These are phyloP conservation scores for Phytopythium delawarense DNA, from an alignment of 352 stramenopile species.

Conservation along the genomic window DNA sequence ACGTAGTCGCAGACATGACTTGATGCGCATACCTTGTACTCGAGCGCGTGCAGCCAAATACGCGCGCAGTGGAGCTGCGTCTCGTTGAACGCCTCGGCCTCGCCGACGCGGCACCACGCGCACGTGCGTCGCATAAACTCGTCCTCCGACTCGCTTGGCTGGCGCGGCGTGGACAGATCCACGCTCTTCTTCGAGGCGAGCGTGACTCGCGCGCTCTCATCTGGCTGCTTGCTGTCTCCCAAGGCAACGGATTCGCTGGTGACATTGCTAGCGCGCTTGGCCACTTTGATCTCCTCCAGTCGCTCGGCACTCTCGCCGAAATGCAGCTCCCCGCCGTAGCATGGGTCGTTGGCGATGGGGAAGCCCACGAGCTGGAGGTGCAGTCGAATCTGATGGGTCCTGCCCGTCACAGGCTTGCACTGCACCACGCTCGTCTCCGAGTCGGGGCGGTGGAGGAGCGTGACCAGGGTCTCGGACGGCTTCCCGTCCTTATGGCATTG, in stretches of 20 bases:
- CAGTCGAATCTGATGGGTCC: slow-evolving; percentile 97
- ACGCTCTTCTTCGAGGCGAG: slow-evolving; percentile 32
- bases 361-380: slow-evolving; percentile 92
- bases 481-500: slow-evolving; percentile 83
- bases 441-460: slow-evolving; percentile 43
- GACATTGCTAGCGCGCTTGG: slow-evolving; percentile 32
- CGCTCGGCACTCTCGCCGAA: slow-evolving; percentile 71
- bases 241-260: not conserved
- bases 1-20: not conserved
- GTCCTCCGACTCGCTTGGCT: slow-evolving; percentile 55
- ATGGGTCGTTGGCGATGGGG: slow-evolving; percentile 97
- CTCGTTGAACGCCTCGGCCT: slow-evolving; percentile 71
- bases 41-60: slow-evolving; percentile 84
- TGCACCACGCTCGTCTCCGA: slow-evolving; percentile 86
- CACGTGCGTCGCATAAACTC: slow-evolving; percentile 79
- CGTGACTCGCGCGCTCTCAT: slow-evolving; percentile 2
- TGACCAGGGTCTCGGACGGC: slow-evolving; percentile 69
- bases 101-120: slow-evolving; percentile 63
- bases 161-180: slow-evolving; percentile 52
- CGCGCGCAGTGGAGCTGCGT: slow-evolving; percentile 82
- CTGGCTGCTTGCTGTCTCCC: not conserved
- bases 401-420: slow-evolving; percentile 92
- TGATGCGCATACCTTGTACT: slow-evolving; percentile 70
- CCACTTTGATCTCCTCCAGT: slow-evolving; percentile 36
- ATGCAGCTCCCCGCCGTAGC: slow-evolving; percentile 94